These are phyloP conservation scores for Galerina sulciceps DNA, from an alignment of 768 basidiomycete genomes.

Conservation along the genomic window DNA sequence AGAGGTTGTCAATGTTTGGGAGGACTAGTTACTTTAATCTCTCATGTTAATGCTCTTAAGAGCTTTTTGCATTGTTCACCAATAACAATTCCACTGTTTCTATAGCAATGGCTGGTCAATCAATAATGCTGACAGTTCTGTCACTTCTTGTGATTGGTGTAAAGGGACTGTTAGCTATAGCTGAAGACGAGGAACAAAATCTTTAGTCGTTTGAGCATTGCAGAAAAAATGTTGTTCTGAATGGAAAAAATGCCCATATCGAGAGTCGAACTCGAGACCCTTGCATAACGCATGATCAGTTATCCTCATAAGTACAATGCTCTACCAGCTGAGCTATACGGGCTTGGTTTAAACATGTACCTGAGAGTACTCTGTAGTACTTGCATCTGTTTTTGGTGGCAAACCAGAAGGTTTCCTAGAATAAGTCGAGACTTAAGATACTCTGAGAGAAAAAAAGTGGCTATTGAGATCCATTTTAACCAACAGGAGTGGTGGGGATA, in stretches of 20 bases:
- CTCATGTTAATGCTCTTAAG: background rate
- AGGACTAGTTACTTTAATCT: slow-evolving; percentile 29
- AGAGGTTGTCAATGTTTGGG: slow-evolving; percentile 70
- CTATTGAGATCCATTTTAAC: background rate
- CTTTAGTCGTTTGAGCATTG: no score
- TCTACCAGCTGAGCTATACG: slow-evolving; percentile 63
- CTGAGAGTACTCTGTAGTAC: no score
- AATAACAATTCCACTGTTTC: no score
- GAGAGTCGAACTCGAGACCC: slow-evolving; percentile 63
- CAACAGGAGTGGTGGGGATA: slow-evolving; percentile 11
- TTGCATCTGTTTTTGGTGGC: no score
- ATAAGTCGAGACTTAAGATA: no score
- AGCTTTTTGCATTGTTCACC: background rate
- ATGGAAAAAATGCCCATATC: slow-evolving; percentile 46
- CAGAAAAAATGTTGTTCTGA: background rate
- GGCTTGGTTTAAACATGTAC: slow-evolving; percentile 28
- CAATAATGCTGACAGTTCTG: no score
- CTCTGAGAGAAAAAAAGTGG: no score
- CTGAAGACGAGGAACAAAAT: no score
- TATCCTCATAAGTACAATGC: slow-evolving; percentile 65
- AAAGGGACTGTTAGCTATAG: no score
- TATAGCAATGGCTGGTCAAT: no score
- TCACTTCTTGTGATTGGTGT: no score
- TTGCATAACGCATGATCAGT: slow-evolving; percentile 55
- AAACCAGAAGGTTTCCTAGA: no score